These are phyloP conservation scores for Penicillium sp. DNA, from an alignment of 2,329 filamentous ascomycete genomes.

Conservation along the genomic window DNA sequence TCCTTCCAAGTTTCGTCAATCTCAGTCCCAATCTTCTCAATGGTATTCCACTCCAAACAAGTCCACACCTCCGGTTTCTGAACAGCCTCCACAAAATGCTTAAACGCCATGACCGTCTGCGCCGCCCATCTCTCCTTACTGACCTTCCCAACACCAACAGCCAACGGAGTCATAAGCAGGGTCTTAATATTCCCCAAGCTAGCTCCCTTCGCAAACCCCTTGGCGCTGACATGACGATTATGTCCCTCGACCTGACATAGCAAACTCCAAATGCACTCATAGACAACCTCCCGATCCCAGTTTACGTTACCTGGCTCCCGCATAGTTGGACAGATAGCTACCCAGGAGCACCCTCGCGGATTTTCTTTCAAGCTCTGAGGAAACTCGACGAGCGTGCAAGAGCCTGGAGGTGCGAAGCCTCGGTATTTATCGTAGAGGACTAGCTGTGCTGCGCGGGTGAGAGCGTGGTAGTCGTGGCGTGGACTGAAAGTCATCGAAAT, in stretches of 20 bases:
- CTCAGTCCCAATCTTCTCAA: slow-evolving; percentile 29
- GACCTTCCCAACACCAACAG: slow-evolving; percentile 50
- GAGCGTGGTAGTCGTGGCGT: slow-evolving; percentile 45
- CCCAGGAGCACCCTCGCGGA: slow-evolving; percentile 43
- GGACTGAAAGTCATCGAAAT: slow-evolving; percentile 51
- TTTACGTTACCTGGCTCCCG: slow-evolving; percentile 43
- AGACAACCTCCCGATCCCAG: slow-evolving; percentile 56
- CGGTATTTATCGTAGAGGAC: slow-evolving; percentile 49
- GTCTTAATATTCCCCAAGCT: slow-evolving; percentile 37
- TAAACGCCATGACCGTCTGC: slow-evolving; percentile 53
- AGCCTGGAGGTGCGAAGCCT: slow-evolving; percentile 53
- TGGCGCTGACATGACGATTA: slow-evolving; percentile 35
- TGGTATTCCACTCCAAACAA: slow-evolving; percentile 38
- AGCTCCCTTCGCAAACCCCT: not conserved
- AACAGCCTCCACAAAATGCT: slow-evolving; percentile 52
- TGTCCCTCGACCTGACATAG: slow-evolving; percentile 51
- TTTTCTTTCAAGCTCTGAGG: slow-evolving; percentile 44
- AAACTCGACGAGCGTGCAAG: slow-evolving; percentile 51
- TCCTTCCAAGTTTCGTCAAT: slow-evolving; percentile 17
- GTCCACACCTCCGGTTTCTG: slow-evolving; percentile 47
- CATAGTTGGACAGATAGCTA: slow-evolving; percentile 58
- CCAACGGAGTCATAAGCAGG: slow-evolving; percentile 55
- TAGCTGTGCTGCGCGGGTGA: slow-evolving; percentile 48
- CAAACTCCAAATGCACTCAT: slow-evolving; percentile 55
- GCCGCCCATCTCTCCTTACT: slow-evolving; percentile 51